Percentiles rank a stretch among this genome's conserved stretches.
phyloP scores from a whole-genome alignment of 768 basidiomycete genomes.

The Hericium rajendrae region DNA sequence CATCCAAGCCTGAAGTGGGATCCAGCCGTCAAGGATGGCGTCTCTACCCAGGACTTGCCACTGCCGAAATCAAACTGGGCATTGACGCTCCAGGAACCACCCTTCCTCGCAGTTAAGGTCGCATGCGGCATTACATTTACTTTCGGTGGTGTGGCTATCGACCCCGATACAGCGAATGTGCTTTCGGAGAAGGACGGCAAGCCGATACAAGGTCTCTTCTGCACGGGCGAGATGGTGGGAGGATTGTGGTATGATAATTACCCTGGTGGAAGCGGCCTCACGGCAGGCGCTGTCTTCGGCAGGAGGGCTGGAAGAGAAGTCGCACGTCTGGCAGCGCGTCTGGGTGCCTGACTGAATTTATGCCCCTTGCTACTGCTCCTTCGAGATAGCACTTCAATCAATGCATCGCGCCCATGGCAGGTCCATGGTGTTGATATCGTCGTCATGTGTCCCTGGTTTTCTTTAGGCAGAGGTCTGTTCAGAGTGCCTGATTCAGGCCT shows the following conservation, averaged over 20 bases:
- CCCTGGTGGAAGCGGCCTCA: slow-evolving; percentile 61
- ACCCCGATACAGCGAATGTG: slow-evolving; percentile 44
- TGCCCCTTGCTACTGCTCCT: too few relatives aligned
- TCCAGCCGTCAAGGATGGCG: slow-evolving; percentile 53
- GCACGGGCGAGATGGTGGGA: slow-evolving; percentile 62
- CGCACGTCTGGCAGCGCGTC: slow-evolving; percentile 27
- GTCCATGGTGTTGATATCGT: slow-evolving; percentile 7
- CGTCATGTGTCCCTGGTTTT: slow-evolving; percentile 4
- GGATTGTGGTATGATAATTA: slow-evolving; percentile 57
- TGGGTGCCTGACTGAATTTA: too few relatives aligned
- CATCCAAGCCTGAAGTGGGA: slow-evolving; percentile 37
- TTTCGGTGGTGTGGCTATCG: slow-evolving; percentile 57
- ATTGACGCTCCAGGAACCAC: slow-evolving; percentile 37
- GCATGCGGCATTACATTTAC: slow-evolving; percentile 67
- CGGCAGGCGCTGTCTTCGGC: slow-evolving; percentile 58
- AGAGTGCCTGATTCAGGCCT: neutral
- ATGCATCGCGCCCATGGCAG: too few relatives aligned
- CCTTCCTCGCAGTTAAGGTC: slow-evolving; percentile 59
- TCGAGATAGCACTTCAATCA: too few relatives aligned
- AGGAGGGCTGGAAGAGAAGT: slow-evolving; percentile 42
- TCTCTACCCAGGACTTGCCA: slow-evolving; percentile 39
- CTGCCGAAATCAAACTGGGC: slow-evolving; percentile 66
- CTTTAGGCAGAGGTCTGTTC: neutral
- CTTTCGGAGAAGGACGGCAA: slow-evolving; percentile 30
- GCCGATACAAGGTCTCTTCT: slow-evolving; percentile 47